Base-by-base conservation (phyloP, 495 filamentous ascomycete species). In the Penicillium arizonense region DNA sequence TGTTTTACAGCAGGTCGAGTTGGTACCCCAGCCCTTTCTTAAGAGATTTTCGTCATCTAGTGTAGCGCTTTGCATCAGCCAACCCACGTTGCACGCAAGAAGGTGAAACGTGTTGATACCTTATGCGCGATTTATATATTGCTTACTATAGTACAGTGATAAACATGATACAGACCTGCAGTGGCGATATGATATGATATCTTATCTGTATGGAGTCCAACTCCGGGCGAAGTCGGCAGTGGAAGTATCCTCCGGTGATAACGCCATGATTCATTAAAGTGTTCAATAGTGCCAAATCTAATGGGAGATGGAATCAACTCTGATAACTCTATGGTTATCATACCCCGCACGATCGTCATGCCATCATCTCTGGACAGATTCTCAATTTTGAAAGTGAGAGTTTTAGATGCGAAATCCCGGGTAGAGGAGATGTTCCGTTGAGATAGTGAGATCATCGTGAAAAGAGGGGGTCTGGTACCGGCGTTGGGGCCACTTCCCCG, bases 301-400 rank as follows among this genome's bases (percentile, higher is more conserved):
- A 0, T 2, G 6, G 28, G 28, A 8, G 2, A 30, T 30, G 28
- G 28, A 30, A 8, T 30, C 28, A 30, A 30, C 28, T 30, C 28
- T 30, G 28, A 30, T 30, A 30, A 30, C 8, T 10, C 28, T 14
- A 43, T 30, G 9, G 11, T 45, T 45, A 45, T 45, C 43, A 33
- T 47, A 58, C 61, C 61, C 61, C 61, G 58, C 61, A 64, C 58
- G 58, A 58, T 56, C 61, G 44, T 52, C 61, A 52, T 63, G 53
- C 46, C 51, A 24, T 50, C 46, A 50, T 45, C n/a, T 42, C n/a
- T 40, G 35, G 36, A 20, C 9, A 23, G 28, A 20, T 33, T 46
- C 18, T 23, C 14, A 36, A 39, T 48, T 45, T 34, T 33, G 30
- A 46, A 18, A 18, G 18, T 18, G 48, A 46, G 46, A 28, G 40